Evolutionary conservation across 1,139 yeast genomes (phyloP).

Genomic region (Candida sojae): DNA sequence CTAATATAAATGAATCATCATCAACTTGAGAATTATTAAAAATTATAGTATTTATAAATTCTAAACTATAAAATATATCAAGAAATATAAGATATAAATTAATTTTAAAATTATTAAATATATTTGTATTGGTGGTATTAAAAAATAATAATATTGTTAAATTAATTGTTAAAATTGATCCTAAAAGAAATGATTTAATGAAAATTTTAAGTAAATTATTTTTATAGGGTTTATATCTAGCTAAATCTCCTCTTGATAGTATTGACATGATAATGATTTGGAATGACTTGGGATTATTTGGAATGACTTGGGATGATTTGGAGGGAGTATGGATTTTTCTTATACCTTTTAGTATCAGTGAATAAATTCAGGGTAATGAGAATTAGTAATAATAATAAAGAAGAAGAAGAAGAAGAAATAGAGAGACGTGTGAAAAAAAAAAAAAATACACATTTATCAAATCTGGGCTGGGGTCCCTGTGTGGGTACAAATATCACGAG

Average conservation of each 20-base stretch:
- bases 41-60: slow-evolving; percentile 74
- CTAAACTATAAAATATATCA: slow-evolving; percentile 74
- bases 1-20: slow-evolving; percentile 74
- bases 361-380: no score
- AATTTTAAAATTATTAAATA: slow-evolving; percentile 7
- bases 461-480: no score
- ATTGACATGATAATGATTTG: neutral
- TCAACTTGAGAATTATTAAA: slow-evolving; percentile 69
- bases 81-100: slow-evolving; percentile 52
- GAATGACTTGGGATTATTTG: no score
- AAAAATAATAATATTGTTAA: slow-evolving; percentile 1
- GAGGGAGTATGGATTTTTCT: no score
- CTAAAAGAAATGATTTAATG: slow-evolving; percentile 34
- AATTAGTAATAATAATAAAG: no score
- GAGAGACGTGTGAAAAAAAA: no score
- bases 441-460: no score
- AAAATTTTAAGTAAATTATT: slow-evolving; percentile 36
- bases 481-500: no score
- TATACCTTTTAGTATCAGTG: no score
- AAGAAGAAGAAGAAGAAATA: no score
- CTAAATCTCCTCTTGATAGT: slow-evolving; percentile 2
- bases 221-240: slow-evolving; percentile 26
- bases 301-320: no score
- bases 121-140: neutral
- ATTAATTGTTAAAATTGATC: slow-evolving; percentile 23